Base-by-base conservation (phyloP, 2,329 filamentous ascomycete genomes). In the Xylariaceae sp. region DNA sequence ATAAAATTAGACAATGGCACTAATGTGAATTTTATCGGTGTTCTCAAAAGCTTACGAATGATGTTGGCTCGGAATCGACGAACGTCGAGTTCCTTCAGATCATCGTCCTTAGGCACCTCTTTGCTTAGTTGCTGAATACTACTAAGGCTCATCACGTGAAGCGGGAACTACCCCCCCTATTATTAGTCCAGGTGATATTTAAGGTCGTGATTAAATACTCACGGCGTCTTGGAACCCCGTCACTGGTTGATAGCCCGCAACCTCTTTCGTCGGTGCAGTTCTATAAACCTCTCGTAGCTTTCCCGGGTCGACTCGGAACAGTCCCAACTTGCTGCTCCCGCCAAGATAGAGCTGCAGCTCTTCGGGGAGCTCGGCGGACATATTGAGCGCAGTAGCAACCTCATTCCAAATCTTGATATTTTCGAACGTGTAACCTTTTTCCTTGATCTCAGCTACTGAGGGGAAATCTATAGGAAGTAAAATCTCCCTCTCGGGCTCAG, bases 21-120 rank as follows among this genome's bases (percentile, higher is more conserved):
- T 17, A 11, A 7, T 21, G 19, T 6, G 20, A 14, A 21, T 16
- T 22, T 22, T 23, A 32, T n/a, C 4, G 17, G 6, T 6, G n/a
- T 36, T n/a, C 3, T 11, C 12, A 5, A 20, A 48, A 14, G 53
- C 69, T 63, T 64, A 82, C 79, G 66, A 54, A 88, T 82, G 25
- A 91, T 80, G 56, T 91, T 90, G 29, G 85, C 77, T 20, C 86
- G 76, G 65, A 88, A 90, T 11, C 83, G 76, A 14, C 76, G 67
- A 7, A 78, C 76, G 45, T 84, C 79, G 0, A 89, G 70, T 22
- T 73, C 67, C 22, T 72, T 69, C 16, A 76, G 59, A 6, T 59
- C 58, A 20, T 72, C 66, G 40, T 74, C 73, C 53, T 73, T 74
- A 1, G 74, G 71, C 6, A 87, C 72, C 37, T 77, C 69, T 2